phyloP scores from a whole-genome alignment of 148 eudicot species.

The Selenicereus undatus region DNA sequence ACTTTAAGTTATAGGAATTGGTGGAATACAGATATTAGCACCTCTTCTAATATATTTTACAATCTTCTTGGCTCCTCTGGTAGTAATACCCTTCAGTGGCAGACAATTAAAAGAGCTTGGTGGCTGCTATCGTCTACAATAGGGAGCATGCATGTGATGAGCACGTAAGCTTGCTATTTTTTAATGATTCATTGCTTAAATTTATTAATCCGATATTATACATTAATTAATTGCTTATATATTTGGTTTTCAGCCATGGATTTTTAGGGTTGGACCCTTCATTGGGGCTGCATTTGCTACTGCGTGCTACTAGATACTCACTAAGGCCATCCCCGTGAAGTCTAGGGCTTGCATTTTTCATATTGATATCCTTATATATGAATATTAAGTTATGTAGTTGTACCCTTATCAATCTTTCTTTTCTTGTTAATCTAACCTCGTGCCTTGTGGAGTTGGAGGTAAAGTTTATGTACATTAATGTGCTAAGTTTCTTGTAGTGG shows the following conservation, averaged over 20 bases:
- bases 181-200: neutral
- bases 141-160: conserved; percentile 13
- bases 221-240: too few relatives aligned
- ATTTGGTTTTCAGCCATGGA: neutral
- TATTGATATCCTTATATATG: neutral
- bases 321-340: conserved; percentile 11
- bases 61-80: too few relatives aligned
- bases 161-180: neutral
- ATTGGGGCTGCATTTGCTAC: conserved; percentile 21
- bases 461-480: neutral
- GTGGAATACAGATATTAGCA: too few relatives aligned
- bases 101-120: too few relatives aligned
- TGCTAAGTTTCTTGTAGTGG: neutral
- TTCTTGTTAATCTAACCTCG: neutral
- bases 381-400: neutral
- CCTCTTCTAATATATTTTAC: too few relatives aligned
- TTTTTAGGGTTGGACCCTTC: conserved; percentile 20
- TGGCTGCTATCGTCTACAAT: neutral
- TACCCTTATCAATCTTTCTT: neutral
- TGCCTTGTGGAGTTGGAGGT: neutral
- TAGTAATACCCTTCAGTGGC: too few relatives aligned
- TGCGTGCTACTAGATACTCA: conserved; percentile 13
- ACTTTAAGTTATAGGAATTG: too few relatives aligned
- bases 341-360: neutral
- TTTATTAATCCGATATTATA: too few relatives aligned